These are phyloP conservation scores for Corniculantispora saksenae DNA, from an alignment of 2,329 filamentous ascomycete genomes.

Conservation along the genomic window DNA sequence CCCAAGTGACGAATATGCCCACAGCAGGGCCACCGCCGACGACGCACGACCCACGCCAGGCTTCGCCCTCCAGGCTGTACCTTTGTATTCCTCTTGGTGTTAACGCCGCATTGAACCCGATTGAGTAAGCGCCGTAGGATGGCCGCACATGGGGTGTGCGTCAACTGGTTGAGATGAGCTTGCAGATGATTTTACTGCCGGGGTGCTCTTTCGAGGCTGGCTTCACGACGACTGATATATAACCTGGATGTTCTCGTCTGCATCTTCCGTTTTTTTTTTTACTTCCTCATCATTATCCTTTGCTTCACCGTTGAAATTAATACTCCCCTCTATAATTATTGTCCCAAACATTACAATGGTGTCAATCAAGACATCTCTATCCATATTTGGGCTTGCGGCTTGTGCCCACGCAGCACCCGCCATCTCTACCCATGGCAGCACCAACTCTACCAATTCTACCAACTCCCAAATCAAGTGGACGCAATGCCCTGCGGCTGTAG, in stretches of 20 bases:
- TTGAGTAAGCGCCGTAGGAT: not conserved
- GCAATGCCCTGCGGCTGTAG: not conserved
- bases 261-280: no score
- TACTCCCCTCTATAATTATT: not conserved
- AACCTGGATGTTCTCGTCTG: not conserved
- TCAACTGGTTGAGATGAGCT: not conserved
- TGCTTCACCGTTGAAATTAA: not conserved
- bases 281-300: not conserved
- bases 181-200: not conserved
- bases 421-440: not conserved
- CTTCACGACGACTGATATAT: not conserved
- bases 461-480: not conserved
- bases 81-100: not conserved
- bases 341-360: not conserved
- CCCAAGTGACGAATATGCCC: not conserved
- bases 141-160: not conserved
- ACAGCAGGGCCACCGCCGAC: not conserved
- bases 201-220: not conserved
- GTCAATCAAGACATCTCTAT: not conserved
- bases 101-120: not conserved
- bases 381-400: not conserved
- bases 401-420: not conserved
- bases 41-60: not conserved
- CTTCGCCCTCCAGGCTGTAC: not conserved
- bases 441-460: not conserved